These are phyloP conservation scores for Neurospora sp. DNA, from an alignment of 495 filamentous ascomycete genomes.

Conservation along the genomic window DNA sequence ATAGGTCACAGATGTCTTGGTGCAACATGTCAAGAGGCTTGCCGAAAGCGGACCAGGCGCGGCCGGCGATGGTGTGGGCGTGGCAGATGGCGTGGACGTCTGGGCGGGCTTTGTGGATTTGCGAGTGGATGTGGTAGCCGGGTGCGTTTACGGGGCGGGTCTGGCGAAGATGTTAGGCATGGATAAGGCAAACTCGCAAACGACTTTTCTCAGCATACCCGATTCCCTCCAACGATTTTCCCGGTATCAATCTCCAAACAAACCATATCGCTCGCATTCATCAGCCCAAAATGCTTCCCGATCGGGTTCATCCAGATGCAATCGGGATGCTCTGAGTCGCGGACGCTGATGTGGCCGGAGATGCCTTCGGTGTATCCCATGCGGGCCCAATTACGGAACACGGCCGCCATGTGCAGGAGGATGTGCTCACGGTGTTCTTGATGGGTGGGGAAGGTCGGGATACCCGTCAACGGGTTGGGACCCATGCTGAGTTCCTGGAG, in stretches of 20 bases:
- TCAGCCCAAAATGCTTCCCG: slow-evolving; percentile 44
- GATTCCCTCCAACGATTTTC: slow-evolving; percentile 40
- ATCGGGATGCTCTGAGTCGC: slow-evolving; percentile 48
- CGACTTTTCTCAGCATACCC: not conserved
- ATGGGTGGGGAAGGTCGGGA: slow-evolving; percentile 35
- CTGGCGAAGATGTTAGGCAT: not conserved
- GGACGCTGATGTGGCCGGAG: slow-evolving; percentile 54
- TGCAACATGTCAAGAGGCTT: slow-evolving; percentile 47
- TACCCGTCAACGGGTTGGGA: slow-evolving; percentile 15
- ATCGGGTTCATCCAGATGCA: slow-evolving; percentile 62
- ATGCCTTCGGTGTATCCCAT: slow-evolving; percentile 55
- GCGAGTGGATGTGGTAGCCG: slow-evolving; percentile 57
- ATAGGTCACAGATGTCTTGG: slow-evolving; percentile 47
- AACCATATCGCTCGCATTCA: slow-evolving; percentile 43
- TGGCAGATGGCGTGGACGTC: slow-evolving; percentile 46
- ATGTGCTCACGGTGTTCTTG: slow-evolving; percentile 36
- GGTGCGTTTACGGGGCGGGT: slow-evolving; percentile 47
- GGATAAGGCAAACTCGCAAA: not conserved
- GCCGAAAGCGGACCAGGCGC: slow-evolving; percentile 44
- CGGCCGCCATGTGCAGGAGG: slow-evolving; percentile 48
- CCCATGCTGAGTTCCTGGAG: not conserved
- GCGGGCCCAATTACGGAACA: slow-evolving; percentile 47
- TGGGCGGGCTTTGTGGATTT: slow-evolving; percentile 45
- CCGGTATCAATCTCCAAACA: slow-evolving; percentile 44
- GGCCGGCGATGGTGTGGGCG: slow-evolving; percentile 42